phyloP scores from a whole-genome alignment of 768 basidiomycete species.

The Lepiota subincarnata region DNA sequence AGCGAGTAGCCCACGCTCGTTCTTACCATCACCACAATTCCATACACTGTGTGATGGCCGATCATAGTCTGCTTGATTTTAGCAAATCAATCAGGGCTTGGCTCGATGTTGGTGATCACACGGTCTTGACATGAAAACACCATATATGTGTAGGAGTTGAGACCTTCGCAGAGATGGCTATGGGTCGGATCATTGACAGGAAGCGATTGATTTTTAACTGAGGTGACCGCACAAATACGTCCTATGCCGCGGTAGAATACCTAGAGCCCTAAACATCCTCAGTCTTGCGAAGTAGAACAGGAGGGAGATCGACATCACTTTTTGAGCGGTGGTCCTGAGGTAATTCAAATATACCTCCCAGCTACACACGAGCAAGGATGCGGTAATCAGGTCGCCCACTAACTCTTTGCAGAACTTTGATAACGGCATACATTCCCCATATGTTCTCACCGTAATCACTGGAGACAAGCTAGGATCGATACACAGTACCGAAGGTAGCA shows the following conservation, averaged over 20 bases:
- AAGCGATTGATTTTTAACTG: slow-evolving; percentile 18
- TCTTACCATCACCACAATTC: no score
- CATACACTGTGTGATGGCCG: no score
- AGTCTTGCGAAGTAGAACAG: background rate
- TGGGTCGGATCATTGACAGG: slow-evolving; percentile 17
- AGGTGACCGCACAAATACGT: slow-evolving; percentile 19
- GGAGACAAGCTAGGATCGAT: no score
- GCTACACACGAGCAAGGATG: slow-evolving; percentile 11
- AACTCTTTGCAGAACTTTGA: slow-evolving; percentile 15
- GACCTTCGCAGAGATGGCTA: slow-evolving; percentile 19
- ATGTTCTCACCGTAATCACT: slow-evolving; percentile 22
- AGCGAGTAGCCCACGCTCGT: no score
- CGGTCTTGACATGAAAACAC: no score
- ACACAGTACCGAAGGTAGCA: no score
- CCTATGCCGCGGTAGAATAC: slow-evolving; percentile 21
- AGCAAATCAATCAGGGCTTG: no score
- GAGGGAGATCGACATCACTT: background rate
- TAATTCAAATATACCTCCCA: slow-evolving; percentile 20
- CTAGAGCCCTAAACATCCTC: background rate
- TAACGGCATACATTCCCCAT: slow-evolving; percentile 19
- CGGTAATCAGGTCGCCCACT: slow-evolving; percentile 12
- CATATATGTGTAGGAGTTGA: slow-evolving; percentile 12
- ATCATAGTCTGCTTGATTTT: no score
- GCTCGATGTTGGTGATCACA: no score
- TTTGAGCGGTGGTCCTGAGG: slow-evolving; percentile 15